Base-by-base conservation (phyloP, 768 basidiomycete species). In the Macrolepiota fuliginosa region DNA sequence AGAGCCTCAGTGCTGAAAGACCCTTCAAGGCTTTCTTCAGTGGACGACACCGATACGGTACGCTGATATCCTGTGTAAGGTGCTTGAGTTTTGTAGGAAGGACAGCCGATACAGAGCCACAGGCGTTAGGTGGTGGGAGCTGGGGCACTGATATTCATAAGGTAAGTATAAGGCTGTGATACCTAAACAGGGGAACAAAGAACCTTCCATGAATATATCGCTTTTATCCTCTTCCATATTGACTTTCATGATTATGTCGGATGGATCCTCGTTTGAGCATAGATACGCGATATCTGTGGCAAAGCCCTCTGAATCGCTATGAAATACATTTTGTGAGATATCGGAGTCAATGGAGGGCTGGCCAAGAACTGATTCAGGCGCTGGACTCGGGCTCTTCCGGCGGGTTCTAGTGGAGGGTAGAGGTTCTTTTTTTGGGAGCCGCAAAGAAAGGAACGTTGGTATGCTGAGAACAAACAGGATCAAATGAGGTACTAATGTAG, bases 171-270 rank as follows among this genome's bases (percentile, higher is more conserved):
- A 27, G 19, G 55, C 6, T 32, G 55, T 53, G 37, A 22, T 3
- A 35, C n/a, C 25, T 35, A 50, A 22, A 45, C 40, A 17, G 13
- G 53, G n/a, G 49, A 27, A 17, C 24, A 52, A 59, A 65, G 27
- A 49, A 87, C 88, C 83, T 54, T 87, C 84, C 84, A 89, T 87
- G 24, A 88, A 67, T 61, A 79, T 64, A 37, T 62, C 69, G 7
- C 78, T 76, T 54, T 76, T 79, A 25, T 84, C 83, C 61, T 87
- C 83, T 61, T 87, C 83, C 11, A 90, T 63, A 58, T 71, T 78
- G 64, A 89, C 89, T 51, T 81, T 75, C 64, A 86, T 69, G 27
- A 91, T 83, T 47, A 79, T 66, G 15, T 75, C 71, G 62, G 57
- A 42, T 12, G 54, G 58, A 36, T 70, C 62, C 50, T 57, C 62